A percentile compares a stretch with the other conserved stretches of the same genome.
Conservation (phyloP, 1,284 basidiomycete genomes). For the Malassezia equina region DNA sequence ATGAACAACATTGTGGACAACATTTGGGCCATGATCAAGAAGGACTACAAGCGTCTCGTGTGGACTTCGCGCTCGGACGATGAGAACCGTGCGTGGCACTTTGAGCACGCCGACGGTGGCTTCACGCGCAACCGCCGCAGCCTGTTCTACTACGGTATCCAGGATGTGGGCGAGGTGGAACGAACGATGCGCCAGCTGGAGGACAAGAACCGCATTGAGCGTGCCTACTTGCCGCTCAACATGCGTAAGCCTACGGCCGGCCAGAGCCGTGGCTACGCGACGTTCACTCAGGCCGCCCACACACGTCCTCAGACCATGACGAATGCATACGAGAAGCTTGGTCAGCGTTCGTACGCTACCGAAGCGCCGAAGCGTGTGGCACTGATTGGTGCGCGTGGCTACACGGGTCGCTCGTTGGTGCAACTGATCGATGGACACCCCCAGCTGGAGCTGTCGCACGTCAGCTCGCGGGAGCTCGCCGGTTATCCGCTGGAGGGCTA, state of each 20-base stretch:
- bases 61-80: constrained; percentile 94
- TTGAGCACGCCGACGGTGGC: constrained; percentile 91
- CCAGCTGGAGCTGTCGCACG: constrained; percentile 75
- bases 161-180: constrained; percentile 85
- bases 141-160: constrained; percentile 95
- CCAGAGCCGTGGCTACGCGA: constrained; percentile 39
- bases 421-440: constrained; percentile 76
- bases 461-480: constrained; percentile 88
- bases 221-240: constrained; percentile 80
- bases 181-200: constrained; percentile 64
- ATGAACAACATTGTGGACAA: constrained; percentile 94
- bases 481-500: constrained; percentile 73
- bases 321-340: constrained; percentile 55
- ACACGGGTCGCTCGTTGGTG: constrained; percentile 85
- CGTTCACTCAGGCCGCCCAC: constrained; percentile 53
- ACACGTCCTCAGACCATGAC: constrained; percentile 2
- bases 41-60: constrained; percentile 86
- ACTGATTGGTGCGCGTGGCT: constrained; percentile 88
- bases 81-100: constrained; percentile 94
- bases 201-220: constrained; percentile 69
- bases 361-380: constrained; percentile 64
- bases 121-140: constrained; percentile 85
- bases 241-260: constrained; percentile 55
- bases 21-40: constrained; percentile 87
- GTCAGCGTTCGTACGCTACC: constrained; percentile 53